Conservation (phyloP, 2,329 filamentous ascomycete genomes). For the Trichoderma asperellum region DNA sequence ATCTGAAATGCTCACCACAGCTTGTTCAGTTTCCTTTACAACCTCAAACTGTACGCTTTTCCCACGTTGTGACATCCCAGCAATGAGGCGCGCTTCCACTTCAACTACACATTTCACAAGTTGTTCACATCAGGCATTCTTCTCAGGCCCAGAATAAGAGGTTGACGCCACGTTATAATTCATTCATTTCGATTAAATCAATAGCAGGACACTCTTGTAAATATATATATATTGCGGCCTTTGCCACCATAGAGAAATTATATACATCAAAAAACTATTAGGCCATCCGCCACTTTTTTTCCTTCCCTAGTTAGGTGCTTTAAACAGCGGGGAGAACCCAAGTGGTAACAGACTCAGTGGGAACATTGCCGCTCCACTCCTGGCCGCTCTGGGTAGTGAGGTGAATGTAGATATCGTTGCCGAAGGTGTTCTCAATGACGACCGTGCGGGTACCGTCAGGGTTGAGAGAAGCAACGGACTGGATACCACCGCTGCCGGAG, state of each 20-base stretch:
- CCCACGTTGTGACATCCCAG: neutral
- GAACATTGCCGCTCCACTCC: constrained; percentile 30
- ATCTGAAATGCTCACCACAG: too few species aligned
- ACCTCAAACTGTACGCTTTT: neutral
- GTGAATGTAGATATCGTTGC: constrained; percentile 29
- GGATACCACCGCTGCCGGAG: constrained; percentile 41
- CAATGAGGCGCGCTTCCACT: neutral
- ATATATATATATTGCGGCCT: constrained; percentile 10
- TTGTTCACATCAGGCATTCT: neutral
- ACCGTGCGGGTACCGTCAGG: constrained; percentile 50
- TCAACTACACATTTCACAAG: neutral
- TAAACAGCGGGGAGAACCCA: constrained; percentile 29
- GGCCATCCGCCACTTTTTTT: neutral
- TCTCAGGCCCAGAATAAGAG: neutral
- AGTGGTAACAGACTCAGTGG: constrained; percentile 28
- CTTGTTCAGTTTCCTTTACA: neutral
- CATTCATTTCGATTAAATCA: neutral
- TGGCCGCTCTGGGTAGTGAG: constrained; percentile 28
- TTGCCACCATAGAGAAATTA: constrained; percentile 1
- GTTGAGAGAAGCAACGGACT: constrained; percentile 51
- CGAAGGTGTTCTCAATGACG: constrained; percentile 36
- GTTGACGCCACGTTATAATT: neutral
- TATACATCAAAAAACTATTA: constrained; percentile 11
- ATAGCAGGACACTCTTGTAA: neutral
- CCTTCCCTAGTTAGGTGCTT: neutral